A percentile compares a stretch with the other conserved stretches of the same genome.
Conservation (phyloP, 2,329 filamentous ascomycete genomes). For the Microcera coccophila region DNA sequence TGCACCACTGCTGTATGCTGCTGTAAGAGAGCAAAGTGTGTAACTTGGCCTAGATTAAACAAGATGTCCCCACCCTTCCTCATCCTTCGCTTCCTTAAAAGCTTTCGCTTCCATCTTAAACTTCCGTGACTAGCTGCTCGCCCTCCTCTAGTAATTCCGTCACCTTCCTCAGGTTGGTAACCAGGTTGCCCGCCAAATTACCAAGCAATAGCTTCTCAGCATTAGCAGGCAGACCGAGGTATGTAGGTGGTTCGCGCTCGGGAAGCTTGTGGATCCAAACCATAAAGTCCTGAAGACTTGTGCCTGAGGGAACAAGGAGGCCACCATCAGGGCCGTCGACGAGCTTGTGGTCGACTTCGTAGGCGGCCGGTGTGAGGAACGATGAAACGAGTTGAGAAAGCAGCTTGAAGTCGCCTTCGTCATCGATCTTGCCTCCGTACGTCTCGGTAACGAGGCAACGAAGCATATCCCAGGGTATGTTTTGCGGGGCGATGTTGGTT, state of each 20-base stretch:
- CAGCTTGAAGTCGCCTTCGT: conserved; percentile 75
- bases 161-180: conserved; percentile 78
- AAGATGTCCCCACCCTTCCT: background rate
- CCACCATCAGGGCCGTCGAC: conserved; percentile 64
- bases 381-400: conserved; percentile 69
- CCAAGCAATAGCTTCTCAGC: conserved; percentile 93
- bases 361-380: conserved; percentile 82
- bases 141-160: conserved; percentile 88
- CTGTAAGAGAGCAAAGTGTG: background rate
- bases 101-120: conserved; percentile 15
- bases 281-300: conserved; percentile 79
- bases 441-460: conserved; percentile 87
- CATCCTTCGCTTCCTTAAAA: background rate
- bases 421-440: conserved; percentile 96
- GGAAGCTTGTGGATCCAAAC: conserved; percentile 88
- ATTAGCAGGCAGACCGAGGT: conserved; percentile 88
- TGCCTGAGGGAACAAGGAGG: conserved; percentile 74
- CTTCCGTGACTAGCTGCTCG: conserved; percentile 79
- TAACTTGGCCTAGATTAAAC: background rate
- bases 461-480: conserved; percentile 96
- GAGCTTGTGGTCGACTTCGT: conserved; percentile 87
- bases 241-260: conserved; percentile 93
- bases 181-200: conserved; percentile 79
- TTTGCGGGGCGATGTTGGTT: conserved; percentile 87
- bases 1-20: conserved; percentile 13